These are phyloP conservation scores for Cucurbita maxima DNA, from an alignment of 306 rosid genomes.

Conservation along the genomic window DNA sequence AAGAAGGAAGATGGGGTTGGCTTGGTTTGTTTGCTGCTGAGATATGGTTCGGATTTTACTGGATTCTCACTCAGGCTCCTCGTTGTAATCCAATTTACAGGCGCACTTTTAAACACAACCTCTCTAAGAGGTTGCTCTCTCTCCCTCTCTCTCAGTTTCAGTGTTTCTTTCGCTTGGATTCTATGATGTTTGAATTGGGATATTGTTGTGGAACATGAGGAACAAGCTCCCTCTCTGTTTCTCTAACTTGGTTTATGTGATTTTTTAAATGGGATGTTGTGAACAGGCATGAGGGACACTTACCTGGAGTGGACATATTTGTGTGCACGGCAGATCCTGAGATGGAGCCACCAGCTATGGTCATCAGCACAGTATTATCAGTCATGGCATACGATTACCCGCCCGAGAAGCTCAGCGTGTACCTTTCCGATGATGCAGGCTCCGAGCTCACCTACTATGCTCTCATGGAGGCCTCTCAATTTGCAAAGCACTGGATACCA, in stretches of 20 bases:
- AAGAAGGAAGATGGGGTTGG: slow-evolving; percentile 38
- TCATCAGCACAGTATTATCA: slow-evolving; percentile 57
- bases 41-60: slow-evolving; percentile 69
- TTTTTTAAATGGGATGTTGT: background rate
- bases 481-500: slow-evolving; percentile 80
- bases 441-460: slow-evolving; percentile 58
- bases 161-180: background rate
- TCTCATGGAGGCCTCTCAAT: slow-evolving; percentile 38
- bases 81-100: slow-evolving; percentile 53
- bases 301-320: slow-evolving; percentile 61
- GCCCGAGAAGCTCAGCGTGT: slow-evolving; percentile 48
- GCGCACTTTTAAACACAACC: slow-evolving; percentile 35
- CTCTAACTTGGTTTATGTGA: background rate
- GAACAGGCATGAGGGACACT: slow-evolving; percentile 30
- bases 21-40: slow-evolving; percentile 50
- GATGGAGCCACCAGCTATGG: slow-evolving; percentile 67
- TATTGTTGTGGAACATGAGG: background rate
- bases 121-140: slow-evolving; percentile 37
- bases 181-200: background rate
- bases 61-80: slow-evolving; percentile 50
- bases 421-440: slow-evolving; percentile 69
- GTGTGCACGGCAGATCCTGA: slow-evolving; percentile 81
- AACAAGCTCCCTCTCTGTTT: background rate
- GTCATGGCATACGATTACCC: slow-evolving; percentile 75
- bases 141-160: background rate